Evolutionary conservation across 257 asterid species (phyloP).

Genomic region (Ilex asprella): DNA sequence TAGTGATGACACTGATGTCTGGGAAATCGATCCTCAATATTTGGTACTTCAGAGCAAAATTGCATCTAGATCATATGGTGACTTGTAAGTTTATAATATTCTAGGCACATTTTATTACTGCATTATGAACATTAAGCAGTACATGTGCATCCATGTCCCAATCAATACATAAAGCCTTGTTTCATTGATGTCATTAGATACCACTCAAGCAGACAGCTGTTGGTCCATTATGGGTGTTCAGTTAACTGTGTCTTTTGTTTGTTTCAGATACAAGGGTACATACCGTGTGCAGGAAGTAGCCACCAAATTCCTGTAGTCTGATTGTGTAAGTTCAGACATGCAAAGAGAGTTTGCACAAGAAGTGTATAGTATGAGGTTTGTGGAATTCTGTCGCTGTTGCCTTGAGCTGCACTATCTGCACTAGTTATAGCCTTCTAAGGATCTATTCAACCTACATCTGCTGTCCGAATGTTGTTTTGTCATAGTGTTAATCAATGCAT

Average conservation of each 20-base stretch:
- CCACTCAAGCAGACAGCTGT: background rate
- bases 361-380: slow-evolving; percentile 94
- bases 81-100: slow-evolving; percentile 36
- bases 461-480: no score
- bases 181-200: background rate
- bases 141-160: background rate
- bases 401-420: background rate
- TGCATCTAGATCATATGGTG: slow-evolving; percentile 74
- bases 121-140: no score
- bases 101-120: background rate
- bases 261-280: slow-evolving; percentile 72
- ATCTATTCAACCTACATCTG: no score
- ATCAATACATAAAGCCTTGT: background rate
- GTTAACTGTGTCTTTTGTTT: slow-evolving; percentile 12
- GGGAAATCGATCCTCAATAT: slow-evolving; percentile 59
- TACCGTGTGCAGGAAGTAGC: slow-evolving; percentile 92
- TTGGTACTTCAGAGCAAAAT: slow-evolving; percentile 49
- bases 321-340: slow-evolving; percentile 67
- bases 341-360: slow-evolving; percentile 96
- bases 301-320: slow-evolving; percentile 89
- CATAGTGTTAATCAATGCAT: no score
- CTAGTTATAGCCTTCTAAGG: no score
- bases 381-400: slow-evolving; percentile 1
- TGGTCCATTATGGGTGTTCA: slow-evolving; percentile 7
- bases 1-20: slow-evolving; percentile 61